phyloP scores from a whole-genome alignment of 768 basidiomycete species.

The Russula ochroleuca region DNA sequence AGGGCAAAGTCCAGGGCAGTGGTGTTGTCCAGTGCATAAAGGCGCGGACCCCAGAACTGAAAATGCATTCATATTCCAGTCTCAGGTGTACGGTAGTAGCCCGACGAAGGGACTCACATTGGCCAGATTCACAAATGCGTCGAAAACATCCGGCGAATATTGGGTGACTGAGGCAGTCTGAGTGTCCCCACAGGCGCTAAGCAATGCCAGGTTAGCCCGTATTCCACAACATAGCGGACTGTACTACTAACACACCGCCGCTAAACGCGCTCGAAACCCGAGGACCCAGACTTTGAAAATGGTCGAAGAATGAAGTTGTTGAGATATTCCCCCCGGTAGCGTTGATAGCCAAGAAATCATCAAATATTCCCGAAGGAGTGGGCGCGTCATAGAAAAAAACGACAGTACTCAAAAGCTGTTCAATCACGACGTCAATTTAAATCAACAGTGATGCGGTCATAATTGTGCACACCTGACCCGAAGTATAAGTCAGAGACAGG shows the following conservation, averaged over 20 bases:
- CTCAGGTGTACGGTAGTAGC: too few species aligned
- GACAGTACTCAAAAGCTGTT: neutral
- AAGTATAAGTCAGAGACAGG: neutral
- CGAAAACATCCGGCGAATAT: too few species aligned
- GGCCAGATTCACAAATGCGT: too few species aligned
- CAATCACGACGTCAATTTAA: neutral
- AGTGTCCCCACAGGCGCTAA: too few species aligned
- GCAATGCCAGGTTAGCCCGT: too few species aligned
- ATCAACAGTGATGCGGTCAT: neutral
- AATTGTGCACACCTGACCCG: neutral
- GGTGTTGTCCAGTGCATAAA: too few species aligned
- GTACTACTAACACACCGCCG: neutral
- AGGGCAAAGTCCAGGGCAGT: too few species aligned
- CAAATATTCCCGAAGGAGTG: constrained; percentile 22
- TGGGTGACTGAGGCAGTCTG: too few species aligned
- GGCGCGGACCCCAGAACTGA: too few species aligned
- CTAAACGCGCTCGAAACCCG: neutral
- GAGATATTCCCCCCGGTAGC: neutral
- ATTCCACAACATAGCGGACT: neutral
- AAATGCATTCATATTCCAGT: too few species aligned
- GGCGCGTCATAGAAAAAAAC: constrained; percentile 27
- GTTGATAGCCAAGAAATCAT: constrained; percentile 24
- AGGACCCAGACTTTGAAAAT: neutral
- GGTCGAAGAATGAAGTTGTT: neutral
- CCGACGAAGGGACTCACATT: too few species aligned